Conservation (phyloP, 1,284 basidiomycete genomes). For the Sanghuangporus baumii region DNA sequence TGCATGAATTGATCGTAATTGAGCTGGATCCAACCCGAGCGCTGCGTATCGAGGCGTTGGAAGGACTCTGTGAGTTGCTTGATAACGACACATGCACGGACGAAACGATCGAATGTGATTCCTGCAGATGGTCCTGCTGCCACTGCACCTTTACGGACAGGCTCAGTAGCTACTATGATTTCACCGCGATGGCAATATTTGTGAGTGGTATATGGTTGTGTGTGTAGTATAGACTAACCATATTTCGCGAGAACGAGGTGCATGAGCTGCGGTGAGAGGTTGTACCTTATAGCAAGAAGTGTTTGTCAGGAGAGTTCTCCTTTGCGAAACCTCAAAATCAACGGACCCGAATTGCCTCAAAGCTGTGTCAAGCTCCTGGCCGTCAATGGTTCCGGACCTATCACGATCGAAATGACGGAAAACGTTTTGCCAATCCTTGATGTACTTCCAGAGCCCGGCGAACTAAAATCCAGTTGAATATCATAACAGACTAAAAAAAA, state of each 20-base stretch:
- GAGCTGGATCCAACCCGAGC: constrained; percentile 72
- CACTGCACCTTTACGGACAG: constrained; percentile 17
- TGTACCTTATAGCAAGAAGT: constrained; percentile 38
- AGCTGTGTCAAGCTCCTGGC: constrained; percentile 56
- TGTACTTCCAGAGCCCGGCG: constrained; percentile 73
- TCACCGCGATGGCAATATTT: constrained; percentile 30
- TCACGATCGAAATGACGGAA: constrained; percentile 77
- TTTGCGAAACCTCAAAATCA: neutral
- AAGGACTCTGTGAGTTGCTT: constrained; percentile 71
- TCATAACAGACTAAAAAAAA: neutral
- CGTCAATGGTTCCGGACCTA: constrained; percentile 69
- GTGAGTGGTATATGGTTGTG: neutral
- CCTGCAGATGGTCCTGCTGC: constrained; percentile 38
- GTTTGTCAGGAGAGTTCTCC: neutral
- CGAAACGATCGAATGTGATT: constrained; percentile 79
- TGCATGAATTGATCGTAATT: constrained; percentile 76
- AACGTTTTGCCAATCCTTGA: constrained; percentile 80
- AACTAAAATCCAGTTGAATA: constrained; percentile 39
- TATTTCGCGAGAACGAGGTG: constrained; percentile 61
- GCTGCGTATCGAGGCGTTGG: constrained; percentile 52
- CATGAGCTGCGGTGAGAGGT: constrained; percentile 58
- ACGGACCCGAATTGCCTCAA: constrained; percentile 60
- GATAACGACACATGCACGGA: constrained; percentile 74
- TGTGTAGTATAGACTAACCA: constrained; percentile 36
- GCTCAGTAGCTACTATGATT: constrained; percentile 50